Evolutionary conservation across 495 filamentous ascomycete species (phyloP).

Genomic region (Talaromyces wortmannii): DNA sequence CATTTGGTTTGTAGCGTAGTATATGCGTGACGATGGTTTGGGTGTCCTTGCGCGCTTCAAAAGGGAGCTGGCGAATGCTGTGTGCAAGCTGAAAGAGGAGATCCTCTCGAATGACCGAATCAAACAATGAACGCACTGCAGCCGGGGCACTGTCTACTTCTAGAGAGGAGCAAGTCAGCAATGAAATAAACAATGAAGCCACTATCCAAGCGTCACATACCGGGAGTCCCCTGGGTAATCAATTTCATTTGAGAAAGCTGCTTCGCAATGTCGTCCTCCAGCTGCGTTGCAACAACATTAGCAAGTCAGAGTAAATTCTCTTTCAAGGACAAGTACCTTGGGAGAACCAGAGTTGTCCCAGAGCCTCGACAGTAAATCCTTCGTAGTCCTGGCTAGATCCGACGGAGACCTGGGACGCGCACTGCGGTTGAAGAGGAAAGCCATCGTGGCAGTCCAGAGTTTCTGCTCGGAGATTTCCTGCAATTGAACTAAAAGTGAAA

Average conservation of each 20-base stretch:
- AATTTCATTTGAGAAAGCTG: conserved; percentile 77
- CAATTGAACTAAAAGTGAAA: not conserved
- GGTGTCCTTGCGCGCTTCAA: conserved; percentile 87
- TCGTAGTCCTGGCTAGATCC: conserved; percentile 51
- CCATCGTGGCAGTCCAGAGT: conserved; percentile 47
- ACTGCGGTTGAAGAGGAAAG: conserved; percentile 83
- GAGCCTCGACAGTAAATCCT: conserved; percentile 46
- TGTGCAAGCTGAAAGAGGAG: conserved; percentile 75
- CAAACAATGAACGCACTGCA: conserved; percentile 73
- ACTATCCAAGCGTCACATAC: conserved; percentile 30
- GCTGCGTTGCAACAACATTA: conserved; percentile 24
- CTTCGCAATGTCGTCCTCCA: conserved; percentile 70
- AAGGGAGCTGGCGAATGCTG: conserved; percentile 75
- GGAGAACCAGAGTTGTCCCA: conserved; percentile 32
- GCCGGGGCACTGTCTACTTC: conserved; percentile 83
- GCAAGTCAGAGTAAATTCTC: conserved; percentile 8
- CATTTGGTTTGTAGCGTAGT: conserved; percentile 67
- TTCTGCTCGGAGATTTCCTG: not conserved
- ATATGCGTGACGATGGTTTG: conserved; percentile 87
- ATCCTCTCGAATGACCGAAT: conserved; percentile 77
- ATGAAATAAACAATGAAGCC: conserved; percentile 1
- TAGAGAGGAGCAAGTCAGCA: conserved; percentile 21
- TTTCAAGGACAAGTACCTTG: conserved; percentile 35
- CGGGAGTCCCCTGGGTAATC: conserved; percentile 75
- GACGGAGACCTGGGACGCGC: conserved; percentile 39